These are phyloP conservation scores for Ogataea methanolica DNA, from an alignment of 805 yeast genomes.

Conservation along the genomic window DNA sequence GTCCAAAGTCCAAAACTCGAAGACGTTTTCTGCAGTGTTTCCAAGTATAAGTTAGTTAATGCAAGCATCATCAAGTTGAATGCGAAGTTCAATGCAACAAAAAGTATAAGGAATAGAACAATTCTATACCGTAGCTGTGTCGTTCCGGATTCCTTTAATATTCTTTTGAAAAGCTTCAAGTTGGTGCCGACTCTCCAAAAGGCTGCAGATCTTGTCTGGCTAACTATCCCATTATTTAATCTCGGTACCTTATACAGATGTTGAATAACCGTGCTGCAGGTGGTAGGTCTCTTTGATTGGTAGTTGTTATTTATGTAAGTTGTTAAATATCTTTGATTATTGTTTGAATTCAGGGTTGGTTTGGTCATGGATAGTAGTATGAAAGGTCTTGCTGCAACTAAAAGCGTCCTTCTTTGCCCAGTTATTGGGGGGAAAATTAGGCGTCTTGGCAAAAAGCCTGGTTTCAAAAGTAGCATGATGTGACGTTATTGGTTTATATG, in stretches of 20 bases:
- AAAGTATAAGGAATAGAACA: constrained; percentile 37
- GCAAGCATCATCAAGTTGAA: constrained; percentile 32
- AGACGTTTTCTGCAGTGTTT: constrained; percentile 24
- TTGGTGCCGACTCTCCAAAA: constrained; percentile 31
- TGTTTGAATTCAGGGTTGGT: too few species aligned
- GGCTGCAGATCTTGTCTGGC: constrained; percentile 20
- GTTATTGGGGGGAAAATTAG: too few species aligned
- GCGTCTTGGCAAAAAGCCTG: too few species aligned
- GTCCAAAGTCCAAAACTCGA: constrained; percentile 25
- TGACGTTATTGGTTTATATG: too few species aligned
- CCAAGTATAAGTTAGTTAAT: constrained; percentile 27
- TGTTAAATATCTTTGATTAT: too few species aligned
- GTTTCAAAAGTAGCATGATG: too few species aligned
- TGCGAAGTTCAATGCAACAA: constrained; percentile 34
- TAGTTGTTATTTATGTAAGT: too few species aligned
- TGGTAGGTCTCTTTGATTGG: too few species aligned
- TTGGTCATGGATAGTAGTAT: too few species aligned
- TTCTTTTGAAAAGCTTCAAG: constrained; percentile 18
- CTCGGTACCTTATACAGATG: not conserved
- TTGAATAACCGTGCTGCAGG: not conserved
- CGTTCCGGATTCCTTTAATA: constrained; percentile 32
- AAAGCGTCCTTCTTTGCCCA: too few species aligned
- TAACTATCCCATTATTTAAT: not conserved
- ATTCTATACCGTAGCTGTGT: constrained; percentile 41
- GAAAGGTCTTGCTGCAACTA: too few species aligned